Evolutionary conservation across 768 basidiomycete species (phyloP), one percentile per base, ranked within the genome.

Genomic region (Panaeolus papilionaceus): DNA sequence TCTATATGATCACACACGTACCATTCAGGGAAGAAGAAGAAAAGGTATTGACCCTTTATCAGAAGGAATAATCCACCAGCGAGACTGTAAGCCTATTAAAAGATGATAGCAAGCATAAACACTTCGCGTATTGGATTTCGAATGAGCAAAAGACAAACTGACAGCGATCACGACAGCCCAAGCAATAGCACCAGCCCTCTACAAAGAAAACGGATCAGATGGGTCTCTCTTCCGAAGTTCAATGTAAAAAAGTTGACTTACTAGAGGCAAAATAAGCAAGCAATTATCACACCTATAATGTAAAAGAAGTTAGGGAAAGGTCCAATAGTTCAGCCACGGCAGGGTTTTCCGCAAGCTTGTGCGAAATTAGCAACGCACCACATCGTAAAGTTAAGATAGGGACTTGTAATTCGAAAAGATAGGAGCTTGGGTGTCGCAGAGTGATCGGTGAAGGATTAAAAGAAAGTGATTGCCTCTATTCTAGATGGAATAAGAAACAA

Each of bases 241-340:
- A 65, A 67, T 64, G 39, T 54, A 64, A 40, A 69, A 33, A 62
- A 66, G 66, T 70, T 66, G 62, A 75, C 89, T 75, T 74, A 91
- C 92, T 78, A 92, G 83, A 74, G 91, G 91, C 67, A 93, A 81
- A 68, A 92, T 80, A 67, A 92, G 86, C 67, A 91, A 81, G 79
- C 90, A 93, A 79, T 92, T 92, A 81, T 92, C 91, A 82, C 91
- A 93, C 91, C 90, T 92, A 66, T 42, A 58, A 65, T 61, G 69
- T 72, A 74, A 42, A 68, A 65, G 66, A 62, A 69, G 72, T 74
- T 45, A 67, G 51, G 67, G 65, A 54, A 49, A 64, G 51, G 51
- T 28, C 45, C 58, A 66, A 64, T 28, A 38, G 64, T 66, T 68
- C 61, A 68, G 51, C 63, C 64, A 63, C 23, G 7, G 7, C 44